phyloP scores from a whole-genome alignment of 169 alveolate species.

The Eimeria zaria region DNA sequence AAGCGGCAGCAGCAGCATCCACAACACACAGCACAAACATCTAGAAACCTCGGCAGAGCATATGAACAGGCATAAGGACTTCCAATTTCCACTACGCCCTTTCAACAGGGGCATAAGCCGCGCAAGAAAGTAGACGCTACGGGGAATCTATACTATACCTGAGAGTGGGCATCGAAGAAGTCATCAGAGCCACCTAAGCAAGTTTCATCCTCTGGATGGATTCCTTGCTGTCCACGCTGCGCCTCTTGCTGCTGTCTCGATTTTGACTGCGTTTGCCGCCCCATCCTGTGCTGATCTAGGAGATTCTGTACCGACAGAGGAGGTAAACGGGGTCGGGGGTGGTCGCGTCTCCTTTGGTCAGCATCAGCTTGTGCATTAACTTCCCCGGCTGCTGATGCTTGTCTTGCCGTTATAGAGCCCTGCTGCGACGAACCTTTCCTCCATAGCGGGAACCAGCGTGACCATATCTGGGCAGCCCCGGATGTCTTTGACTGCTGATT shows the following conservation, averaged over 20 bases:
- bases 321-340: background rate
- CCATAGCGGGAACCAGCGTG: constrained; percentile 39
- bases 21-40: background rate
- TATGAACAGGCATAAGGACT: background rate
- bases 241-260: background rate
- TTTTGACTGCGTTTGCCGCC: background rate
- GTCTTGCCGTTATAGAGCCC: background rate
- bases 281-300: constrained; percentile 20
- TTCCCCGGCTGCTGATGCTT: background rate
- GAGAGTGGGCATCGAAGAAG: constrained; percentile 70
- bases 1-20: background rate
- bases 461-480: constrained; percentile 13
- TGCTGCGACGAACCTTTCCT: background rate
- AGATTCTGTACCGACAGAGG: constrained; percentile 42
- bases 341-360: background rate
- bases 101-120: background rate
- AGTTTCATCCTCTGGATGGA: background rate
- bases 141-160: background rate
- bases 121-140: background rate
- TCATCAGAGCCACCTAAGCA: background rate
- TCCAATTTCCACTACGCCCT: background rate
- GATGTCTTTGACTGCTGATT: constrained; percentile 1
- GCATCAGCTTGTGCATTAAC: background rate
- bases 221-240: background rate
- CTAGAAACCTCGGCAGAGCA: background rate